A percentile compares a stretch with the other conserved stretches of the same genome.
Evolutionary conservation across 176 grass and related monocot genomes (phyloP).

Genomic region (Dactylis glomerata): DNA sequence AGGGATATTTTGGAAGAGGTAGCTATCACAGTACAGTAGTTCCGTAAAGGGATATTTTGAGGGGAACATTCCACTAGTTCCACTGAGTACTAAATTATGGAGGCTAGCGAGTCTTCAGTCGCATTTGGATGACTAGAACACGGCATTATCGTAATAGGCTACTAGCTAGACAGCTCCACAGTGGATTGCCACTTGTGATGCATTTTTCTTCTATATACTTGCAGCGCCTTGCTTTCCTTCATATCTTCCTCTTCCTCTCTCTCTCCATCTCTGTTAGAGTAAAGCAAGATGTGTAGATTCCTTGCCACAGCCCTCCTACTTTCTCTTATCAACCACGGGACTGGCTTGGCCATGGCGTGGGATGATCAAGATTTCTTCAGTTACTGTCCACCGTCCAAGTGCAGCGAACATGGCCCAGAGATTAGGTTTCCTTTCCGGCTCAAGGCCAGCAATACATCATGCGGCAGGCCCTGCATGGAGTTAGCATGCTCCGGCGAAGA

Average conservation of each 20-base stretch:
- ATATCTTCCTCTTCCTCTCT: background rate
- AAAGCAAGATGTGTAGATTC: background rate
- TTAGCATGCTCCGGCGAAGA: constrained; percentile 37
- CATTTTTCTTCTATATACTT: background rate
- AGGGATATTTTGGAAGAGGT: too few species aligned
- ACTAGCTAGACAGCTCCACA: too few species aligned
- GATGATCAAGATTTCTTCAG: constrained; percentile 37
- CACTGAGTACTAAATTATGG: too few species aligned
- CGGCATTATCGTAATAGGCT: too few species aligned
- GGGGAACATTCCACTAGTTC: too few species aligned
- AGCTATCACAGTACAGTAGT: too few species aligned
- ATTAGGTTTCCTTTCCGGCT: constrained; percentile 47
- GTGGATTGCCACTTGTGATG: background rate
- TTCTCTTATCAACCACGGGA: background rate
- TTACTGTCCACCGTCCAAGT: constrained; percentile 4
- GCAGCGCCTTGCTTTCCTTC: background rate
- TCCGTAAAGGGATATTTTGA: too few species aligned
- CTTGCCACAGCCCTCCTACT: constrained; percentile 14
- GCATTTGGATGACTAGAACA: background rate
- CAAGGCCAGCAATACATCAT: constrained; percentile 3
- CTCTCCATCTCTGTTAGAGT: background rate
- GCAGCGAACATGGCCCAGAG: constrained; percentile 36
- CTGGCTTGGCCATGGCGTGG: background rate
- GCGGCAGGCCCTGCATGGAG: constrained; percentile 15
- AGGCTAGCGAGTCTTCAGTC: too few species aligned